Base-by-base conservation (phyloP, 1,139 yeast genomes). In the Magnusiomyces sp. region DNA sequence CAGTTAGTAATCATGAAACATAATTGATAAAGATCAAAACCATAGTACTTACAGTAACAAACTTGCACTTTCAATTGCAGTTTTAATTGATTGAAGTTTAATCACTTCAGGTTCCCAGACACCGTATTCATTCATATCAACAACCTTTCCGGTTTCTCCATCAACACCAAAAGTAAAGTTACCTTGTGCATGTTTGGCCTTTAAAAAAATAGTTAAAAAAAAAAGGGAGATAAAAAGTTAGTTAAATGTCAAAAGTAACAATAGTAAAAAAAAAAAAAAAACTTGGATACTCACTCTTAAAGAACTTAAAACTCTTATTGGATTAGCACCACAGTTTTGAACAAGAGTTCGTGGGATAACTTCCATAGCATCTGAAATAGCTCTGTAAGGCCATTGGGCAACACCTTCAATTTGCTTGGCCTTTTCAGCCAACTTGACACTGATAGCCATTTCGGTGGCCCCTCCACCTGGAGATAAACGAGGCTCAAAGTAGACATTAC, bases 51-150 rank as follows among this genome's bases (percentile, higher is more conserved):
- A 50, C 66, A 92, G 75, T 62, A 92, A 75, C 71, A 92, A 75
- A 68, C 97, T 86, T 7, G 98, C 97, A 74, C 95, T 84, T 71
- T 92, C 99, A 58, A 94, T 86, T 42, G 95, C 96, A 17, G 98
- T 94, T 74, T 92, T 92, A 59, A 92, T 84, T 56, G 95, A 84
- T 72, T 92, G 99, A 64, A 87, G 94, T 71, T 92, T 92, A 68
- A 92, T 89, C 46, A 88, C 97, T 71, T 92, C 97, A 16, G 99
- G 98, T 71, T 92, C 99, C 98, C 98, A 92, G 57, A 92, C 85
- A 41, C 98, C 98, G 68, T 89, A 92, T 27, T 80, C 83, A 58
- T 84, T 80, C 99, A 92, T 92, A 66, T 92, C 97, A 40, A 87
- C 97, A 53, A 92, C 79, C 70, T 86, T 88, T 59, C 98, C 98